These are phyloP conservation scores for Eimeria mitis DNA, from an alignment of 169 alveolate genomes.

Conservation along the genomic window DNA sequence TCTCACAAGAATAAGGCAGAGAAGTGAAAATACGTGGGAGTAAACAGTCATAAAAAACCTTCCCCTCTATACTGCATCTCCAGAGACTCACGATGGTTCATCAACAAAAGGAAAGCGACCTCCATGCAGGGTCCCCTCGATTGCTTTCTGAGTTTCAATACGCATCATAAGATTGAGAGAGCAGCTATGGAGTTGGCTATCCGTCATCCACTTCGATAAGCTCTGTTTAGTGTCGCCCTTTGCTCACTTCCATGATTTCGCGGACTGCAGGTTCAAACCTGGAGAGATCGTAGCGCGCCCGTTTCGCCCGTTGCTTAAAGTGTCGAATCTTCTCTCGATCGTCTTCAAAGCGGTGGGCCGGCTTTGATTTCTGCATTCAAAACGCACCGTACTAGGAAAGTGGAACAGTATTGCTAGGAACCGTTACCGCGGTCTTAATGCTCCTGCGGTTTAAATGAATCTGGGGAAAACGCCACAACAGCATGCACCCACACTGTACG, in stretches of 20 bases:
- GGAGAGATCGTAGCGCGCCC: constrained; percentile 80
- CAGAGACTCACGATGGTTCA: constrained; percentile 63
- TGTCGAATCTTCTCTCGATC: constrained; percentile 68
- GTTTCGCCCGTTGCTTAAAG: constrained; percentile 81
- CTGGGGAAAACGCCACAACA: not conserved
- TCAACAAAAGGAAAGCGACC: constrained; percentile 80
- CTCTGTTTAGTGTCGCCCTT: not conserved
- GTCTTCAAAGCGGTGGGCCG: constrained; percentile 62
- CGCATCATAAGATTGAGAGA: constrained; percentile 3
- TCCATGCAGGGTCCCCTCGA: constrained; percentile 76
- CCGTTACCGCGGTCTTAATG: not conserved
- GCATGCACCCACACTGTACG: not conserved
- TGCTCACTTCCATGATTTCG: constrained; percentile 78
- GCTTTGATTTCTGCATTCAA: constrained; percentile 74
- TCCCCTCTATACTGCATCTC: not conserved
- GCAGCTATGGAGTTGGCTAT: not conserved
- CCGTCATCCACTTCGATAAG: not conserved
- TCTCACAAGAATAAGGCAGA: not conserved
- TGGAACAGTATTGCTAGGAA: not conserved
- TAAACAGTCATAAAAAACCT: not conserved
- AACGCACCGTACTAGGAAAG: not conserved
- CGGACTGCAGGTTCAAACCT: constrained; percentile 83
- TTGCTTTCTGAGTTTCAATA: constrained; percentile 37
- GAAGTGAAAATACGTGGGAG: not conserved
- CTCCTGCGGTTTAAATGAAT: not conserved